These are phyloP conservation scores for Mycena capillaripes DNA, from an alignment of 768 basidiomycete genomes.

Conservation along the genomic window DNA sequence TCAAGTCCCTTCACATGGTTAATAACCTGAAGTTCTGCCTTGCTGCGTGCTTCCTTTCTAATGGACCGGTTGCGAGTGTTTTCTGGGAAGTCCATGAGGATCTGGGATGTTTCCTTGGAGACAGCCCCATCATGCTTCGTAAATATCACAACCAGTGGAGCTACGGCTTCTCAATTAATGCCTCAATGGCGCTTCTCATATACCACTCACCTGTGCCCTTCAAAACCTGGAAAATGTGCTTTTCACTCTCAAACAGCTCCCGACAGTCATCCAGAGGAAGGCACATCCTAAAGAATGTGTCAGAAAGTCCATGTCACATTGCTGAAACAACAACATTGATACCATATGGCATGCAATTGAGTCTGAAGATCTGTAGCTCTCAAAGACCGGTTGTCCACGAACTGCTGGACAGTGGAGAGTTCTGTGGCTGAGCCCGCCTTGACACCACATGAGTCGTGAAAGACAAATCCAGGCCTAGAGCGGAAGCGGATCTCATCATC, in stretches of 20 bases:
- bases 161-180: background rate
- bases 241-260: background rate
- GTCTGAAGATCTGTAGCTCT: background rate
- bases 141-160: background rate
- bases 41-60: background rate
- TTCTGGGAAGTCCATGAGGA: too few relatives aligned
- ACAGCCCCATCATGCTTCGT: background rate
- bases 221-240: background rate
- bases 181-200: too few relatives aligned
- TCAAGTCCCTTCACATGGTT: background rate
- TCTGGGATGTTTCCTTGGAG: background rate
- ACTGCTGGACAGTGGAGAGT: background rate
- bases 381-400: background rate
- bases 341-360: slow-evolving; percentile 8
- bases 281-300: too few relatives aligned
- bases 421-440: background rate
- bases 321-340: background rate
- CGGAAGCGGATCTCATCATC: slow-evolving; percentile 2
- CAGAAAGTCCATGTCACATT: background rate
- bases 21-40: background rate
- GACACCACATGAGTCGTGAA: background rate
- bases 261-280: too few relatives aligned
- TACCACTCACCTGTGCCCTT: slow-evolving; percentile 4
- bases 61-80: background rate
- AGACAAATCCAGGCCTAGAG: slow-evolving; percentile 10